Conservation (phyloP, 805 yeast genomes). For the Starmera caribaea region DNA sequence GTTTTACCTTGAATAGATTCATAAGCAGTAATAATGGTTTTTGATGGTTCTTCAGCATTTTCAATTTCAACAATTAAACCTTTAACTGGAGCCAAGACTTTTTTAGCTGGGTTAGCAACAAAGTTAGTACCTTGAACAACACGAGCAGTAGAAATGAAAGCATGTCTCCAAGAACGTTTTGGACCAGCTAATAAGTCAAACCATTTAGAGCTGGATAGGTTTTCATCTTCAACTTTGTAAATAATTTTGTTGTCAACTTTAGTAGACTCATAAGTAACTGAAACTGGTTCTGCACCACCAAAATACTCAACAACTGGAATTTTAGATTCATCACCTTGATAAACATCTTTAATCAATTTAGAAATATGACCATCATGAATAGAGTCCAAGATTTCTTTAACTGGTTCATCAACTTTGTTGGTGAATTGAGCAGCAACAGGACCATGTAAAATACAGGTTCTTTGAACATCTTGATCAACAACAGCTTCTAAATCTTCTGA, state of each 20-base stretch:
- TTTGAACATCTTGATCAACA: constrained; percentile 89
- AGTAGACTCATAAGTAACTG: constrained; percentile 24
- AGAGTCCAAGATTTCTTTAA: constrained; percentile 77
- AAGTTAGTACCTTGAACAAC: constrained; percentile 81
- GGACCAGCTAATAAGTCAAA: constrained; percentile 73
- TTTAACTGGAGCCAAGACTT: constrained; percentile 68
- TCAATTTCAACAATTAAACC: constrained; percentile 54
- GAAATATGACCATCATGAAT: constrained; percentile 87
- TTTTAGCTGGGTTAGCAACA: constrained; percentile 68
- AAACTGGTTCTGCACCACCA: constrained; percentile 50
- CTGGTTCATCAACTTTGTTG: constrained; percentile 82
- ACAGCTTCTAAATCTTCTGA: constrained; percentile 95
- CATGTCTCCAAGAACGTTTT: constrained; percentile 79
- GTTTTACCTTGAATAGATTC: constrained; percentile 68
- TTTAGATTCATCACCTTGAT: constrained; percentile 55
- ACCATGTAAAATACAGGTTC: constrained; percentile 98
- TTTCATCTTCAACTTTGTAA: constrained; percentile 29
- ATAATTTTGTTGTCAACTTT: constrained; percentile 23
- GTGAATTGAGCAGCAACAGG: constrained; percentile 97
- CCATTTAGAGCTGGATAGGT: constrained; percentile 43
- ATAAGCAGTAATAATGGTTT: constrained; percentile 51
- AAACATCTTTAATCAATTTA: constrained; percentile 56
- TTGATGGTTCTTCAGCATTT: constrained; percentile 37
- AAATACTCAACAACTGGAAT: constrained; percentile 90
- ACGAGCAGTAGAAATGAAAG: constrained; percentile 69